Base-by-base conservation (phyloP, 148 eudicot genomes). In the Mesembryanthemum crystallinum region DNA sequence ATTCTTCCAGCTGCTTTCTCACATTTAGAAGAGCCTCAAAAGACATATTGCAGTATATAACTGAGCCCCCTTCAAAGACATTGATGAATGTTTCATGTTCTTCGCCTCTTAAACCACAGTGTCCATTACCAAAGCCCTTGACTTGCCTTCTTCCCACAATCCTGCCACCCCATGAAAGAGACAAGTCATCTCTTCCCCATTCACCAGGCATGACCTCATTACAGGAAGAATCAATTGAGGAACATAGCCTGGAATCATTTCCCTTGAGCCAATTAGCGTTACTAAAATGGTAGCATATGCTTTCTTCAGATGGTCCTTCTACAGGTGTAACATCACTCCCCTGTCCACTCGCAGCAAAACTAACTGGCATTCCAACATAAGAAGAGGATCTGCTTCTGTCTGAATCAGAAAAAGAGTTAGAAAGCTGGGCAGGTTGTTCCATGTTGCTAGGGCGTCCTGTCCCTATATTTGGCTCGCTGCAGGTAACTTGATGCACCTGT, bases 291-390 rank as follows among this genome's bases (percentile, higher is more conserved):
- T 85, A 91, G 87, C 92, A 88, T 67, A 94, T 57, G 80, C 87
- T 87, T 86, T 91, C 99, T 74, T 91, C 97, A 66, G 97, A 89
- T 71, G 98, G 98, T 68, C 99, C 99, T 87, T 95, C 97, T 81
- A 81, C 80, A 66, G 87, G 84, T 51, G 80, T 80, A 77, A 77
- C 85, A 82, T 83, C 87, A 73, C 76, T 83, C 30, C 84, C 73
- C 62, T 76, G 80, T 62, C 83, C 85, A 85, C 73, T 82, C 12
- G 72, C 51, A 64, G 79, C 81, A 76, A 79, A 82, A 76, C 77
- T 76, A 65, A 77, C 80, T 58, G 89, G 88, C 79, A 84, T 75
- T 65, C 86, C 88, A 47, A 81, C 76, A 79, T 84, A 90, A 77
- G 97, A 86, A 11, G 89, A 79, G 72, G 90, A 61, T 67, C 84